phyloP scores from a whole-genome alignment of 73 alveolate species.

The Paramecium bursaria region DNA sequence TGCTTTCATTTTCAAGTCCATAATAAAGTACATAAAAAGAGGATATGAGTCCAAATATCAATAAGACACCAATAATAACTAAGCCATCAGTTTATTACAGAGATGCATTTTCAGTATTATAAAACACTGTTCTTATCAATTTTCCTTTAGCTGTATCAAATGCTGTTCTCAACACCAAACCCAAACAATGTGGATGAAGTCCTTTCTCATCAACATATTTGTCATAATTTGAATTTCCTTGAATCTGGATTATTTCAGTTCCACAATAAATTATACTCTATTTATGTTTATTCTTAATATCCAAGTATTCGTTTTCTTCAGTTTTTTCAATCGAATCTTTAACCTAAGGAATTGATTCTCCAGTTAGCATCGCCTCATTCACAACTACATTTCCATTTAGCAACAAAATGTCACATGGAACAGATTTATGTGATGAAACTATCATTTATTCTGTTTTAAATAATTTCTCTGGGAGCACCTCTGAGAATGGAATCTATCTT shows the following conservation, averaged over 20 bases:
- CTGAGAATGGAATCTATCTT: slow-evolving; percentile 53
- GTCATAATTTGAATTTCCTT: slow-evolving; percentile 84
- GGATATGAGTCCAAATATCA: slow-evolving; percentile 91
- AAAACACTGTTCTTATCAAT: slow-evolving; percentile 93
- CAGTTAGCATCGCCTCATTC: slow-evolving; percentile 95
- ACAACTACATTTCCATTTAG: slow-evolving; percentile 91
- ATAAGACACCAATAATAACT: slow-evolving; percentile 84
- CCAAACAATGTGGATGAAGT: slow-evolving; percentile 93
- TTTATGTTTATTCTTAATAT: slow-evolving; percentile 83
- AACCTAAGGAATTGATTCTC: slow-evolving; percentile 93
- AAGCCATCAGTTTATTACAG: slow-evolving; percentile 95
- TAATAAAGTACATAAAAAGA: slow-evolving; percentile 89
- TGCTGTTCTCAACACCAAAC: slow-evolving; percentile 95
- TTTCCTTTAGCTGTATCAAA: slow-evolving; percentile 97
- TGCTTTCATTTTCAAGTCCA: slow-evolving; percentile 89
- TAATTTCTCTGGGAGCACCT: slow-evolving; percentile 53
- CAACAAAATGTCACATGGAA: slow-evolving; percentile 88
- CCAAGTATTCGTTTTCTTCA: slow-evolving; percentile 83
- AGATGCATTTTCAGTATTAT: slow-evolving; percentile 93
- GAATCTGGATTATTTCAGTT: slow-evolving; percentile 74
- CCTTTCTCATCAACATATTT: slow-evolving; percentile 90
- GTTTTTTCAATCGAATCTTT: slow-evolving; percentile 88
- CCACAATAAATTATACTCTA: slow-evolving; percentile 87
- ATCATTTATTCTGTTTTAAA: slow-evolving; percentile 50
- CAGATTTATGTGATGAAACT: slow-evolving; percentile 71